Evolutionary conservation across 208 protist species (phyloP), one percentile per base, ranked within the genome.

Genomic region (Naegleria gruberi): DNA sequence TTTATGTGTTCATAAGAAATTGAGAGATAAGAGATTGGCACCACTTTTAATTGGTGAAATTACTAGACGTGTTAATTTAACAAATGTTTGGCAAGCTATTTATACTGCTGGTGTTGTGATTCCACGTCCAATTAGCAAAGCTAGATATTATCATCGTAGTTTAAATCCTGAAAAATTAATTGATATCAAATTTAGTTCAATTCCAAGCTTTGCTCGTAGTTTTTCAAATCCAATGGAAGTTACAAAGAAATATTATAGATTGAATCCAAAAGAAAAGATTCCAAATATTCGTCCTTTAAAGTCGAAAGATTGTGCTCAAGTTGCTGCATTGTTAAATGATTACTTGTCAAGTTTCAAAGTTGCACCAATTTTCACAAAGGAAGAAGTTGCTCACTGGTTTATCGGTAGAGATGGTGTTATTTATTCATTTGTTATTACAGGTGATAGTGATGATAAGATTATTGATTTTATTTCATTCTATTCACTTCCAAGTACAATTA

Each of bases 31-130:
- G 93, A 94, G 98, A 23, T 91, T 99, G 42, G 98, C 99, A 5
- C 98, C 99, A 0, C 95, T 99, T 57, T 94, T 99, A 15, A 99
- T 99, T 93, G 96, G 98, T 88, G 98, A 99, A 92, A 96, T 99
- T n/a, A 99, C 99, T 10, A 96, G 99, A 37, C 95, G 98, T 17
- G 98, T 99, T 82, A 98, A 99, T 92, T 91, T 96, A 17, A 90
- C 89, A 19, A 92, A 97, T 90, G 95, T 98, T 74, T 99, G 96
- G 95, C 97, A 99, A 92, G 98, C 98, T 0, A 92, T 99, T 23
- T 99, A 99, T 93, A 99, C 99, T 17, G 98, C 98, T 26, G 99
- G 99, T 46, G 95, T 97, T 2, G 89, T 97, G 0, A 82, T 99
- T 8, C 98, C 98, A 1, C 98, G 94, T 12, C 98, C 99, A n/a